Evolutionary conservation across 106 monocot species (phyloP), one percentile per base, ranked within the genome.

Genomic region (Dendrobium catenatum): DNA sequence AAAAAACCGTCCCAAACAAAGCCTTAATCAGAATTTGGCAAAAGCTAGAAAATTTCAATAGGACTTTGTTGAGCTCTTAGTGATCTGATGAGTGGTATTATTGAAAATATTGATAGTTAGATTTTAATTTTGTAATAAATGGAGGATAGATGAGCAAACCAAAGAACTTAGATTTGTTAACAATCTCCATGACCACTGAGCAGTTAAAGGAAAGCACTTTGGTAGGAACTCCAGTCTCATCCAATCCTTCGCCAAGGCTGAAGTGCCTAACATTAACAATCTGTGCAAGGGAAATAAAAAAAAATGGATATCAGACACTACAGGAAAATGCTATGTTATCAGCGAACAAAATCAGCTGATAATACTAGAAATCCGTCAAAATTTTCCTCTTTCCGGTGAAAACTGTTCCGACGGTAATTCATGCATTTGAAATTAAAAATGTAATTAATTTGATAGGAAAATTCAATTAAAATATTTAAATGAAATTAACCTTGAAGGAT

Each of bases 111-210:
- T 37, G 37, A 37, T 37, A 37, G 37, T 37, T 2, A 37, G 0
- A 37, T 37, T 3, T 37, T 37, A 37, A 37, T 37, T 37, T 37
- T 37, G 37, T 37, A 37, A 37, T 37, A 3, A 44, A 49, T 42
- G 88, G 64, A 51, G 90, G 82, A 37, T 82, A 68, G 27, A 91
- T 17, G 27, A 68, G 85, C 77, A 95, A 84, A 9, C 83, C 81
- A 54, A 91, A 95, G 46, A 93, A 82, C 80, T 87, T 91, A 5
- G 93, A 95, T 76, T 87, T 81, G 83, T 95, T 95, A 19, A 93
- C 95, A 6, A 93, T 79, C 76, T 43, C 81, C 86, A 95, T 86
- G 17, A 83, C 78, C 24, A 95, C 29, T 6, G 95, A 89, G 55
- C 84, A 89, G 80, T 93, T 95, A 80, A 83, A 89, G 8, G 83